Base-by-base conservation (phyloP, 2,329 filamentous ascomycete genomes). In the Trichoderma afroharzianum region DNA sequence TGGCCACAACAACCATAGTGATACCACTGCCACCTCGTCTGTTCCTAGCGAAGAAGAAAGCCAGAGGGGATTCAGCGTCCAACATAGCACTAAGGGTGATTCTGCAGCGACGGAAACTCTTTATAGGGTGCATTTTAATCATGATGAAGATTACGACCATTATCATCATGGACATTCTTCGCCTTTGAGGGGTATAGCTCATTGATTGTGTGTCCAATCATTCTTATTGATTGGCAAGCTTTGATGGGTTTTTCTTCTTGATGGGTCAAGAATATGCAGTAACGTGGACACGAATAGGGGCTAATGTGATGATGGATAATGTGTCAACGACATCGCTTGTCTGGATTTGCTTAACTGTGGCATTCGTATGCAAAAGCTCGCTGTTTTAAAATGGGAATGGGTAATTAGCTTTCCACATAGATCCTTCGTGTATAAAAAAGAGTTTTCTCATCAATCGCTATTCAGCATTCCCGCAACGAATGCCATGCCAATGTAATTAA, bases 81-180 rank as follows among this genome's bases (percentile, higher is more conserved):
- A 58, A 12, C 62, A 63, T 9, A 32, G 4, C 2, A 32, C 61
- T 12, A 81, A 80, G 72, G 76, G 75, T 33, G 68, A 47, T 24
- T 62, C 71, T 43, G 33, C 69, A 36, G 59, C 55, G 47, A 53
- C 63, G 18, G 32, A 24, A n/a, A 47, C 53, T 30, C 39, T 39
- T 64, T 50, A 62, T 36, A 61, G 73, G 14, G 77, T 77, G n/a
- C 76, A 77, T 2, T 43, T 70, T n/a, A 80, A 74, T 7, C 76
- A 76, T 8, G 76, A 74, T 2, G 50, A 71, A 24, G 57, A 36
- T 15, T 33, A 36, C 14, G 18, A 53, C 28, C 12, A 69, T 14
- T n/a, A 69, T 14, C 50, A 43, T 43, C 63, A 26, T 1, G 30
- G 18, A 43, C 36, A 39, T 43, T 21, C 33, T 15, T 53, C 70